Percentiles rank a stretch among this genome's conserved stretches.
Conservation (phyloP, 2,329 filamentous ascomycete genomes). For the Coniella vitis region DNA sequence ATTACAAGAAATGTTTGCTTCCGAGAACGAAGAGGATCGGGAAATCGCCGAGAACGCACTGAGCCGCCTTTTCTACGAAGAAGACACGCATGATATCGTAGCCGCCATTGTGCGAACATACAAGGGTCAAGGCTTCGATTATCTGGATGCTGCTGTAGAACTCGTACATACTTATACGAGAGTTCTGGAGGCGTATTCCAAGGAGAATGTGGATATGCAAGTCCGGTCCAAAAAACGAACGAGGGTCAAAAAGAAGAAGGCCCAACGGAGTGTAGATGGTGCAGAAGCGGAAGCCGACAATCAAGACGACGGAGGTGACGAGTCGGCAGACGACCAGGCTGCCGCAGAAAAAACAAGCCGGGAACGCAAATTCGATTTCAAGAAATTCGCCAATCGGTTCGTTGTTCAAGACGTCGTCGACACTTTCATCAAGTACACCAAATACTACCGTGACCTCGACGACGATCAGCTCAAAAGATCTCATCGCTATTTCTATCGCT, state of each 20-base stretch:
- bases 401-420: constrained; percentile 79
- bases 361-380: constrained; percentile 93
- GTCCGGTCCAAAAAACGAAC: constrained; percentile 73
- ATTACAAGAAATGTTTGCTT: constrained; percentile 85
- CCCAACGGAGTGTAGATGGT: constrained; percentile 31
- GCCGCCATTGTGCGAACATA: constrained; percentile 76
- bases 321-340: constrained; percentile 64
- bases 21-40: constrained; percentile 81
- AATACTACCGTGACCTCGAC: constrained; percentile 74
- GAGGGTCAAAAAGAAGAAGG: constrained; percentile 65
- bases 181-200: constrained; percentile 87
- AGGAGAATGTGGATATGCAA: constrained; percentile 90
- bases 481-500: constrained; percentile 88
- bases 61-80: constrained; percentile 96
- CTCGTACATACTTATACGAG: constrained; percentile 86
- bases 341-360: constrained; percentile 64
- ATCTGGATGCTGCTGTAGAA: constrained; percentile 86
- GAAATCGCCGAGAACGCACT: constrained; percentile 98
- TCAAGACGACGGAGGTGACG: constrained; percentile 55
- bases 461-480: constrained; percentile 79
- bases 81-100: constrained; percentile 84
- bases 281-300: constrained; percentile 36
- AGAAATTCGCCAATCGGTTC: constrained; percentile 73
- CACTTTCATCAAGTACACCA: constrained; percentile 75
- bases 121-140: constrained; percentile 89